A percentile compares a stretch with the other conserved stretches of the same genome.
phyloP scores from a whole-genome alignment of 1,284 basidiomycete genomes.

The Pterulicium gracile region DNA sequence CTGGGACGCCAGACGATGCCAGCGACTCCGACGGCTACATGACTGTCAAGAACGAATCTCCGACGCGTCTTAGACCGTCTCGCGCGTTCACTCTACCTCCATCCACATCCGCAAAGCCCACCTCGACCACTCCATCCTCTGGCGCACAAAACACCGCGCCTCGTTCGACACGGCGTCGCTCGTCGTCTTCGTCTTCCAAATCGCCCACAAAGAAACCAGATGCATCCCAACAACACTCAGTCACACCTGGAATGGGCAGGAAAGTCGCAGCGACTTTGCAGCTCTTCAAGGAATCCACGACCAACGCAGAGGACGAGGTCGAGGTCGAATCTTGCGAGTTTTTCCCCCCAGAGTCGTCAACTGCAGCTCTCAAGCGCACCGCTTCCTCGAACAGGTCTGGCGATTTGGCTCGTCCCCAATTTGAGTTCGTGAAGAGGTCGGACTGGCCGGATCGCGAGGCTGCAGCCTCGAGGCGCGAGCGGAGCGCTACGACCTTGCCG shows the following conservation, averaged over 20 bases:
- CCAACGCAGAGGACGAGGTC: constrained; percentile 22
- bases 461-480: constrained; percentile 53
- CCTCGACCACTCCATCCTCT: constrained; percentile 8
- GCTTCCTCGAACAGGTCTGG: constrained; percentile 32
- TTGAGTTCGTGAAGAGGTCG: constrained; percentile 71
- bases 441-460: constrained; percentile 72
- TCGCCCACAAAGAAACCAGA: not conserved
- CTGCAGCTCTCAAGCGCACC: constrained; percentile 23
- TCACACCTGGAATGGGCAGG: constrained; percentile 50
- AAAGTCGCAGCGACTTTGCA: constrained; percentile 73
- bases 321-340: constrained; percentile 24
- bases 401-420: constrained; percentile 53
- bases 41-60: constrained; percentile 19
- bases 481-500: constrained; percentile 47
- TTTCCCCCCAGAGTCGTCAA: constrained; percentile 18
- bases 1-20: constrained; percentile 18
- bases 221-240: not conserved
- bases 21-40: constrained; percentile 28
- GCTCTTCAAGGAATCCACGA: constrained; percentile 64
- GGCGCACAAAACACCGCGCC: constrained; percentile 8
- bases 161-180: constrained; percentile 10
- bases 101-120: constrained; percentile 11
- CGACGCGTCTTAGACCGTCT: constrained; percentile 16
- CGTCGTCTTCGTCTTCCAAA: constrained; percentile 10
- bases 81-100: constrained; percentile 32